Base-by-base conservation (phyloP, 176 grass and related monocot species). In the Tillandsia leiboldiana region DNA sequence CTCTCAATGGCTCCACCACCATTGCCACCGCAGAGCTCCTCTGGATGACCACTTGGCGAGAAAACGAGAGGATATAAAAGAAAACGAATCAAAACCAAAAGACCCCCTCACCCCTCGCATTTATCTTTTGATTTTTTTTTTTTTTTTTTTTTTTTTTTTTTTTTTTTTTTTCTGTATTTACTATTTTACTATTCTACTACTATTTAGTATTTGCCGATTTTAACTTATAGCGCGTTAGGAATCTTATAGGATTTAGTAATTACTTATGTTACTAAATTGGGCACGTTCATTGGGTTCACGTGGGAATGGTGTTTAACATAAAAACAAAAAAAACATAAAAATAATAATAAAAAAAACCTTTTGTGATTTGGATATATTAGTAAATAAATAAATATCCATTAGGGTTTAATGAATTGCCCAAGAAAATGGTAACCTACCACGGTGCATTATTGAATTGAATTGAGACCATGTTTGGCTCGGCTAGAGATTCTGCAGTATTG, bases 1-100 rank as follows among this genome's bases (percentile, higher is more conserved):
- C 26, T 66, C 66, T 26, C 50, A 75, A 18, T 29, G 23, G 27
- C 26, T 48, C 73, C 50, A 75, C 73, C 50, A 75, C 10, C 73
- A 75, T 75, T 26, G 62, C 73, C 22, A 11, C 66, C 63, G 7
- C 28, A 62, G 50, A 28, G 7, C 10, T 27, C 49, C 53, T 24
- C 24, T 24, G 24, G 24, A 24, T 24, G 24, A 24, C 73, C 15
- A 49, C 73, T 67, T 10, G 9, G 73, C 2, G 73, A 48, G 53
- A 26, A 50, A 13, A n/a, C 2, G 26, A 65, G 64, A 67, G 63
- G 51, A 50, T 49, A 50, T 49, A 67, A 53, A 75, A 53, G 53
- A 23, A 66, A 67, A 20, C 13, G 18, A 49, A 24, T 7, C 9
- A 53, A 29, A 17, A 58, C 48, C 24, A 24, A 24, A 24, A 24